A percentile compares a stretch with the other conserved stretches of the same genome.
These are phyloP conservation scores for Colletotrichum sp. DNA, from an alignment of 2,329 filamentous ascomycete genomes.

Conservation along the genomic window DNA sequence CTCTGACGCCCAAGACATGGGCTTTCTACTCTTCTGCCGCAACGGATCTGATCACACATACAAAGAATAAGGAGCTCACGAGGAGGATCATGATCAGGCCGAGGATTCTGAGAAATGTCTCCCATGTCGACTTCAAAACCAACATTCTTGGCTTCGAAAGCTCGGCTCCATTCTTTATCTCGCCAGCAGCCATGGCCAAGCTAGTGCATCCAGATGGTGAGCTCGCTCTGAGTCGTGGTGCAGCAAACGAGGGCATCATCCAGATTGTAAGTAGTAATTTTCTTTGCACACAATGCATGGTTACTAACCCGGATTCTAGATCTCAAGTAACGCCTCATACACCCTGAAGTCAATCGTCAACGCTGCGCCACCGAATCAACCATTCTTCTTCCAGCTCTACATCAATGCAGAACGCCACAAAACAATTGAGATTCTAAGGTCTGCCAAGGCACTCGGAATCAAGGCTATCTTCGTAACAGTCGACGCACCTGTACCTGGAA, in stretches of 20 bases:
- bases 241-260: conserved; percentile 50
- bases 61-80: conserved; percentile 74
- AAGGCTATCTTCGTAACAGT: conserved; percentile 63
- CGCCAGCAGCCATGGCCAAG: conserved; percentile 68
- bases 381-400: conserved; percentile 67
- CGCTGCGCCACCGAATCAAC: conserved; percentile 35
- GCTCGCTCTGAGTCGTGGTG: conserved; percentile 25
- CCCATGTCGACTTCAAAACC: conserved; percentile 64
- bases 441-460: conserved; percentile 49
- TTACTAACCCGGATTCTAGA: conserved; percentile 23
- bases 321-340: conserved; percentile 57
- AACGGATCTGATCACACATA: conserved; percentile 83
- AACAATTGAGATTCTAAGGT: conserved; percentile 51
- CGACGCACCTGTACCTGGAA: conserved; percentile 61
- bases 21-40: conserved; percentile 84
- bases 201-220: conserved; percentile 69
- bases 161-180: conserved; percentile 64
- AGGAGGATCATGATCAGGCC: conserved; percentile 68
- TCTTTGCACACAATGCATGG: not conserved
- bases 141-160: conserved; percentile 59
- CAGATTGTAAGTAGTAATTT: conserved; percentile 42
- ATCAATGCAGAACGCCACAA: conserved; percentile 60
- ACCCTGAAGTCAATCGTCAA: conserved; percentile 46
- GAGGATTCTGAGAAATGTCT: conserved; percentile 77
- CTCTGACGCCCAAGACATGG: conserved; percentile 24